Evolutionary conservation across 805 yeast genomes (phyloP).

Genomic region (Peterozyma toletana): DNA sequence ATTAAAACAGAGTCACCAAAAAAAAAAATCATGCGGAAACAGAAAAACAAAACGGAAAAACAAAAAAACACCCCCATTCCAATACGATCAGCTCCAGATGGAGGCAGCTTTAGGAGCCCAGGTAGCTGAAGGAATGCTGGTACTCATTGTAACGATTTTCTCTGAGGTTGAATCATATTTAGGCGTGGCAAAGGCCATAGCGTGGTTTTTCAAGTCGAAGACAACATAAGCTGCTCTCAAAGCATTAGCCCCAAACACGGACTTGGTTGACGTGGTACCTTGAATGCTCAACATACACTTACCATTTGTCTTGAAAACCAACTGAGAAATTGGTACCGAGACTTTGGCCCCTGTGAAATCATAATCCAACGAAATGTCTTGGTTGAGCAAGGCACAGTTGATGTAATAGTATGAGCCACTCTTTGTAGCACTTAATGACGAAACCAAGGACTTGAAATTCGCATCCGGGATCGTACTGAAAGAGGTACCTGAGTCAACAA

Average conservation of each 20-base stretch:
- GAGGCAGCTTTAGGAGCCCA: constrained; percentile 12
- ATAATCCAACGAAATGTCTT: constrained; percentile 2
- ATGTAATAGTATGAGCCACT: not conserved
- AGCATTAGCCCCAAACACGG: constrained; percentile 56
- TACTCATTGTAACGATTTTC: constrained; percentile 26
- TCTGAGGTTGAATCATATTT: constrained; percentile 13
- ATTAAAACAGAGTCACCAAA: too few relatives aligned
- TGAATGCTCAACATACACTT: constrained; percentile 3
- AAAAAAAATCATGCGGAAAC: too few relatives aligned
- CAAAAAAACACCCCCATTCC: too few relatives aligned
- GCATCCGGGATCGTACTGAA: constrained; percentile 34
- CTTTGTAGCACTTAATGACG: constrained; percentile 3
- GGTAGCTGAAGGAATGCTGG: constrained; percentile 23
- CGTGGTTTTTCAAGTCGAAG: constrained; percentile 50
- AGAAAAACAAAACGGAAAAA: too few relatives aligned
- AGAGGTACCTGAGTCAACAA: constrained; percentile 51
- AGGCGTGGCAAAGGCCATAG: constrained; percentile 46
- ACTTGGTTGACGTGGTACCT: constrained; percentile 2
- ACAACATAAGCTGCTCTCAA: constrained; percentile 55
- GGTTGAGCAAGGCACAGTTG: constrained; percentile 2
- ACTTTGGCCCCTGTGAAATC: constrained; percentile 6
- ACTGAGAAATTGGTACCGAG: constrained; percentile 1
- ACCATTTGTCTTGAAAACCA: constrained; percentile 3
- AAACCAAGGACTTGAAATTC: constrained; percentile 9
- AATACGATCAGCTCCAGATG: too few relatives aligned